phyloP scores from a whole-genome alignment of 345 rosid genomes.

The Citrus trifoliata region DNA sequence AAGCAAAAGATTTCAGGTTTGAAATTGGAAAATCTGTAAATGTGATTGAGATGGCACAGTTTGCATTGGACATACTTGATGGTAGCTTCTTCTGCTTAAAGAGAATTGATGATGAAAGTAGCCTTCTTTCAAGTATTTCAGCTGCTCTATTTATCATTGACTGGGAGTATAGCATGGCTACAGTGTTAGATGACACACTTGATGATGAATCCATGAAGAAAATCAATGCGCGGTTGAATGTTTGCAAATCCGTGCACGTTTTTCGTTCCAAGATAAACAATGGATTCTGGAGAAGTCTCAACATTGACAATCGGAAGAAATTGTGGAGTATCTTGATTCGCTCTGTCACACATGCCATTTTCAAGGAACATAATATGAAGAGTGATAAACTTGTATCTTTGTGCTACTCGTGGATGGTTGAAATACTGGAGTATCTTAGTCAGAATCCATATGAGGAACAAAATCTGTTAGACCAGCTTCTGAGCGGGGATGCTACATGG shows the following conservation, averaged over 20 bases:
- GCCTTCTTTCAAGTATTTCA: conserved; percentile 50
- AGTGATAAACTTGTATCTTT: conserved; percentile 42
- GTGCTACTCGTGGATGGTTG: conserved; percentile 64
- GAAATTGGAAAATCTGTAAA: conserved; percentile 27
- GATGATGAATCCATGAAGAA: conserved; percentile 32
- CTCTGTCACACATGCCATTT: conserved; percentile 52
- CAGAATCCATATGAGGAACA: conserved; percentile 57
- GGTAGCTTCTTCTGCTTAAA: conserved; percentile 62
- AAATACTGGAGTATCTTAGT: conserved; percentile 58
- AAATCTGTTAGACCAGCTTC: conserved; percentile 57
- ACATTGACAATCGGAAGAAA: conserved; percentile 40
- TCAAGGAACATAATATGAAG: conserved; percentile 45
- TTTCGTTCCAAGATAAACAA: conserved; percentile 43
- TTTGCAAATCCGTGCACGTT: conserved; percentile 40
- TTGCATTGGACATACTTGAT: conserved; percentile 61
- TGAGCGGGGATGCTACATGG: conserved; percentile 64
- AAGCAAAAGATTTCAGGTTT: conserved; percentile 23
- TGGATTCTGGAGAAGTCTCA: conserved; percentile 50
- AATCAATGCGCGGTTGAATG: conserved; percentile 33
- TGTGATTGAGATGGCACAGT: conserved; percentile 43
- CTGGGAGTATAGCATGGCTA: conserved; percentile 61
- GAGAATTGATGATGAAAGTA: conserved; percentile 48
- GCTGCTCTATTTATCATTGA: conserved; percentile 58
- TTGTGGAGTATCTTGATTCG: conserved; percentile 49
- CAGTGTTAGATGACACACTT: conserved; percentile 28